Base-by-base conservation (phyloP, 768 basidiomycete species). In the Nidula microcarpa region DNA sequence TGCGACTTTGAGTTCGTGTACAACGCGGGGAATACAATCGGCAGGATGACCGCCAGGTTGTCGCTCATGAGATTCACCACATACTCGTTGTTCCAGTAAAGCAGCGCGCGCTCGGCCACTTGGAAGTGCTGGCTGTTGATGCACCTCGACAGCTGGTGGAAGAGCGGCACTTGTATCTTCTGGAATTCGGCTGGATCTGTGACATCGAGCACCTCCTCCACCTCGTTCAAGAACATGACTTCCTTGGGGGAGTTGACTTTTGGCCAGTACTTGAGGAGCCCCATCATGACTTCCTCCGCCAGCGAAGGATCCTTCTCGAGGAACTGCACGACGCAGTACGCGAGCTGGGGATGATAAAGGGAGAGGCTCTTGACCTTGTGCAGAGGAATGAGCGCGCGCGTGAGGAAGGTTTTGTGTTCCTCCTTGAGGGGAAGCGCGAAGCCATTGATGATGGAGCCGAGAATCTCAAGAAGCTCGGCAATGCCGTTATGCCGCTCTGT, bases 1-100 rank as follows among this genome's bases (percentile, higher is more conserved):
- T 99, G 97, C 17, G 91, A 86, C 69, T 91, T 94, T 45, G 95
- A 98, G 70, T 98, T 98, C 41, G 86, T 87, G 68, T 96, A 98
- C 57, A 99, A 71, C 6, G 95, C 90, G 32, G 96, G 94, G 76
- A 98, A 99, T 49, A 99, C 94, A 63, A 99, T 92, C 6, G 97
- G 97, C 33, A 99, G 79, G 54, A 99, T 84, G 56, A 86, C 71
- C 18, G 83, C 70, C 57, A 98, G 79, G 67, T 98, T 98, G 64
- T 98, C 94, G 68, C 93, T 92, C 93, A 99, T 98, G 50, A 99
- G 82, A 70, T 97, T 99, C 62, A 99, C 92, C 59, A 98, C 95
- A 72, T 98, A 99, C 74, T 98, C 97, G 74, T 98, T 98, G 74
- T 98, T 98, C 97, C 97, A 99, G 69, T 97, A 98, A 60, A 97